These are phyloP conservation scores for Telopea speciosissima DNA, from an alignment of 177 flowering plant genomes.

Conservation along the genomic window DNA sequence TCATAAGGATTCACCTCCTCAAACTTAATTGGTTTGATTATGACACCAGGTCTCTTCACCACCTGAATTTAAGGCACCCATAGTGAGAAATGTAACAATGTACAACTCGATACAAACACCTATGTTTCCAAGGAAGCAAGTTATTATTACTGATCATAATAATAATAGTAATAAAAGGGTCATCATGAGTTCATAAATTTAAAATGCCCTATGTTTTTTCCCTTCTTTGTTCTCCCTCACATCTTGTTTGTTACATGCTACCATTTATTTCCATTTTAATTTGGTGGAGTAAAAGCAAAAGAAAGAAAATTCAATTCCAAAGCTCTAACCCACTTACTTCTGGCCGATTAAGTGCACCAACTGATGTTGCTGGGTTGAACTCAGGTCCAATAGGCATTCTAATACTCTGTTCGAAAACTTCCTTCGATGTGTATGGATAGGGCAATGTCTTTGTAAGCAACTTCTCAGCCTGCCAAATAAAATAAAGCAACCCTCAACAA, in stretches of 20 bases:
- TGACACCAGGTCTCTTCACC: conserved; percentile 72
- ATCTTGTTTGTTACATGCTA: too few species aligned
- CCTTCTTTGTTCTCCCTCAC: too few species aligned
- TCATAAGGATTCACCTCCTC: conserved; percentile 66
- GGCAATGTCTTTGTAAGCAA: conserved; percentile 65
- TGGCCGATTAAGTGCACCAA: conserved; percentile 66
- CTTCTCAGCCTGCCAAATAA: conserved; percentile 59
- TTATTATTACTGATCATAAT: too few species aligned
- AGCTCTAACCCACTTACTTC: conserved; percentile 40
- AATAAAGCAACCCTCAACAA: not conserved
- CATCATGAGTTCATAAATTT: not conserved
- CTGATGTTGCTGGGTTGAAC: conserved; percentile 64
- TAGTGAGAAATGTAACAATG: conserved; percentile 10
- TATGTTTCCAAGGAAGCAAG: too few species aligned
- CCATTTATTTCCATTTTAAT: not conserved
- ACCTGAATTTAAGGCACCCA: conserved; percentile 42
- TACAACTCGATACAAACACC: not conserved
- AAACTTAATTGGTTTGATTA: conserved; percentile 63
- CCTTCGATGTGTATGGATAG: conserved; percentile 65
- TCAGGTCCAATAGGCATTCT: conserved; percentile 96
- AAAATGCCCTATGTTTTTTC: too few species aligned
- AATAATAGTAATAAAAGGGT: not conserved
- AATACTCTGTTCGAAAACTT: conserved; percentile 66
- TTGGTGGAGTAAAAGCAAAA: not conserved
- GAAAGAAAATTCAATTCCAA: conserved; percentile 1